phyloP scores from a whole-genome alignment of 2,329 filamentous ascomycete species.

The Lachnellula subtilissima region DNA sequence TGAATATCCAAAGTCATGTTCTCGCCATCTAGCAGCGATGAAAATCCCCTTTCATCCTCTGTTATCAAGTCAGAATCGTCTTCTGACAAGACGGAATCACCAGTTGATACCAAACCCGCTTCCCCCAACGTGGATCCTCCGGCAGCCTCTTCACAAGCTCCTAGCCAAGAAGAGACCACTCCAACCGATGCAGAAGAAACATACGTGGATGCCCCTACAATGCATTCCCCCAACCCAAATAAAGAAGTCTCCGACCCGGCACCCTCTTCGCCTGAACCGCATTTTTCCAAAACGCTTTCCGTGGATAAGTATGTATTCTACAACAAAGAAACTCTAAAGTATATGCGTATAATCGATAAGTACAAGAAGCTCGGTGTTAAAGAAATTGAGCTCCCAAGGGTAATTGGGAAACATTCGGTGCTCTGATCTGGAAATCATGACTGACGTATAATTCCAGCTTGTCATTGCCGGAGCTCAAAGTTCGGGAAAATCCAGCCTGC shows the following conservation, averaged over 20 bases:
- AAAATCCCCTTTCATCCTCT: too few relatives aligned
- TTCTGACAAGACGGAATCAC: background rate
- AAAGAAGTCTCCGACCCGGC: background rate
- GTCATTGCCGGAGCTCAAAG: constrained; percentile 4
- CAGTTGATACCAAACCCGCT: background rate
- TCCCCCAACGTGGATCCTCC: background rate
- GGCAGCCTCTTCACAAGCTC: background rate
- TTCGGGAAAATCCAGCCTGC: constrained; percentile 4
- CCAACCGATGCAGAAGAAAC: background rate
- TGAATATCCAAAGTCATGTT: background rate
- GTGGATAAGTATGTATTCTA: background rate
- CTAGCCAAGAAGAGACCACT: background rate
- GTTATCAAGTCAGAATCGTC: background rate
- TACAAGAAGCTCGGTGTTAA: constrained; percentile 4
- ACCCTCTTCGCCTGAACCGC: background rate
- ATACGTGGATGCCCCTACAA: background rate
- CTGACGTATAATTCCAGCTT: background rate
- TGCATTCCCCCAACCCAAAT: background rate
- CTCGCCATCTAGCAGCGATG: background rate
- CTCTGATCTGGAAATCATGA: background rate
- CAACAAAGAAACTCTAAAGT: constrained; percentile 1
- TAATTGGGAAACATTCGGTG: background rate
- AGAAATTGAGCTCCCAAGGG: constrained; percentile 1
- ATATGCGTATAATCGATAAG: constrained; percentile 5
- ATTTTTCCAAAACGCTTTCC: background rate